Base-by-base conservation (phyloP, 78 protist genomes). In the slime mould (Dictyostelium discoideum) region DNA sequence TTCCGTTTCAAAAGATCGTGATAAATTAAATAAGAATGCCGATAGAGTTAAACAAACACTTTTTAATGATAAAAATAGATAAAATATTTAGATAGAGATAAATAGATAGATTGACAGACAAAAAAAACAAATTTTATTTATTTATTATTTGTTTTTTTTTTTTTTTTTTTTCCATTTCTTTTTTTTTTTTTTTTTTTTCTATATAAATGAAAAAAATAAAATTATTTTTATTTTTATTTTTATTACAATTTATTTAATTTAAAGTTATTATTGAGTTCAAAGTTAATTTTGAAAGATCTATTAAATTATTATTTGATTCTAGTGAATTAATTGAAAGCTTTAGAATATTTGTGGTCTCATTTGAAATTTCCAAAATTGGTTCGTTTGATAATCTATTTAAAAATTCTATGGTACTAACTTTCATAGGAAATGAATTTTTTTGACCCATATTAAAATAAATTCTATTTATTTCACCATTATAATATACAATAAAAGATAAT, bases 1-100 rank as follows among this genome's bases (percentile, higher is more conserved):
- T 48, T 6, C 80, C 1, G 39, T 80, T 0, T 20, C n/a, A 24
- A 88, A 88, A 80, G 94, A 88, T 5, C 24, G 54, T 18, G 94
- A 88, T 1, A 88, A 88, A 29, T n/a, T 88, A n/a, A 48, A 32
- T 7, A 88, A 88, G 26, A 88, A 88, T 32, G 20, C 74, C 7
- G 94, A 88, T 24, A 37, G 94, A 44, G 85, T 44, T 2, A 78
- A 57, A 80, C 22, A 26, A 10, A 50, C 86, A 22, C 24, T 50
- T 6, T 42, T 82, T 18, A 82, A n/a, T 50, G 63, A 50, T 74
- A 42, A 78, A 44, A 78, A 37, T 42, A 78, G 29, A 24, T 42
- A 37, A 20, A 44, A 32, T 32, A 32, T 32, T 32, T 32, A 32
- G 37, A 16, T 44, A 10, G 9, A 20, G 37, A 32, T 32, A 32